Base-by-base conservation (phyloP, 345 rosid genomes). In the Heritiera fomes region DNA sequence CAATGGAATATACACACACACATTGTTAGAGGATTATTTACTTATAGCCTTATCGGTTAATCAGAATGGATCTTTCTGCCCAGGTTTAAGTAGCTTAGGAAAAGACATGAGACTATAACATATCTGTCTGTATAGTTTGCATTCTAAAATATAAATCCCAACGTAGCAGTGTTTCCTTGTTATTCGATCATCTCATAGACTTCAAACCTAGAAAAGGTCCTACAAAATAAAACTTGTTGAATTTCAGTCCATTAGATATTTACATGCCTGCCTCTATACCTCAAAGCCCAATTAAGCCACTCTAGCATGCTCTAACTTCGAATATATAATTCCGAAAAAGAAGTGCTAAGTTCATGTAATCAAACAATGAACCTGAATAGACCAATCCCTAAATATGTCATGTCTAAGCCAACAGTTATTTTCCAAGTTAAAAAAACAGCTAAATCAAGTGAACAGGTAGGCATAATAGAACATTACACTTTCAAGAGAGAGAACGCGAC, bases 401-500 rank as follows among this genome's bases (percentile, higher is more conserved):
- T 30, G 63, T 10, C 63, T 10, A 45, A n/a, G 45, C 70, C 38
- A 61, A 49, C 8, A 6, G 13, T 56, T 45, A 4, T 55, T 0
- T 68, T n/a, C 8, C 45, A 34, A 6, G 11, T 49, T 14, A 55
- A 73, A 63, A 34, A 30, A 12, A 58, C 1, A 45, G 69, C 13
- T 28, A 8, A 60, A 45, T 14, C 7, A 49, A 34, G 66, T 80
- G 70, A 79, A 65, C 18, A 68, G 81, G 60, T 70, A 77, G 23
- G 69, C 53, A 72, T 49, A 56, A 71, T 83, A 82, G 81, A 83
- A 53, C 64, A 74, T 79, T 92, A 97, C 99, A 88, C 90, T 90
- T 85, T 94, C 98, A 75, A 97, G 95, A 71, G 98, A 91, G 78
- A 97, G 91, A 81, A 91, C 88, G 71, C 99, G 92, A 61, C 99